Evolutionary conservation across 2,329 filamentous ascomycete species (phyloP), one percentile per base, ranked within the genome.

Genomic region (Davidsoniella australis): DNA sequence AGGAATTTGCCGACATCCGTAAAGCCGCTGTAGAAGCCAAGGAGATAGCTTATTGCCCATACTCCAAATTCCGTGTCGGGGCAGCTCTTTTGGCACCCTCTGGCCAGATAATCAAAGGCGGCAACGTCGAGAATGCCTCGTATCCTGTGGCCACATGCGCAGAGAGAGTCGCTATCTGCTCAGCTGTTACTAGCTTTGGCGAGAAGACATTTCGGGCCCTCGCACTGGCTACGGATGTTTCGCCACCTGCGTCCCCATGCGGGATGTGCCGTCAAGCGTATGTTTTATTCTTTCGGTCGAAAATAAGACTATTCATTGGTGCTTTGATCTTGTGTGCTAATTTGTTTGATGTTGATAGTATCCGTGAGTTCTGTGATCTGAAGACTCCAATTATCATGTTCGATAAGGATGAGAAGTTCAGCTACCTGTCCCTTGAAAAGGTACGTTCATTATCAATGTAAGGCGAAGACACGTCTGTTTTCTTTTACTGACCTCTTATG

Each of bases 81-180:
- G 81, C 84, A 45, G 80, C 83, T 33, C 66, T 96, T 53, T 77
- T 96, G 54, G 62, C 62, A 37, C 60, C 63, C 9, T 74, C 71
- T 2, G 55, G 57, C 47, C 54, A 61, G 45, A 59, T 62, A 45
- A 56, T 57, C 43, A 68, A 73, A 42, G 91, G 91, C 49, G 87
- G 85, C 54, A 94, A 94, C 61, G 78, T 96, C 54, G 91, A 98
- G 67, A 95, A 96, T 62, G 88, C 86, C 1, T 71, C 82, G 24
- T 96, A 94, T 62, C 89, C 91, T 0, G 88, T 95, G 5, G 86
- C 86, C n/a, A 93, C 85, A 2, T 96, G 91, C 64, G 91, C 91
- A 12, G 91, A 98, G 72, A 73, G 89, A 52, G 85, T 89, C n/a
- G 87, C 85, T 1, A 72, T 96, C 56, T 83, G 77, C 6, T 86